Base-by-base conservation (phyloP, 2,329 filamentous ascomycete species). In the Aureobasidium lini region DNA sequence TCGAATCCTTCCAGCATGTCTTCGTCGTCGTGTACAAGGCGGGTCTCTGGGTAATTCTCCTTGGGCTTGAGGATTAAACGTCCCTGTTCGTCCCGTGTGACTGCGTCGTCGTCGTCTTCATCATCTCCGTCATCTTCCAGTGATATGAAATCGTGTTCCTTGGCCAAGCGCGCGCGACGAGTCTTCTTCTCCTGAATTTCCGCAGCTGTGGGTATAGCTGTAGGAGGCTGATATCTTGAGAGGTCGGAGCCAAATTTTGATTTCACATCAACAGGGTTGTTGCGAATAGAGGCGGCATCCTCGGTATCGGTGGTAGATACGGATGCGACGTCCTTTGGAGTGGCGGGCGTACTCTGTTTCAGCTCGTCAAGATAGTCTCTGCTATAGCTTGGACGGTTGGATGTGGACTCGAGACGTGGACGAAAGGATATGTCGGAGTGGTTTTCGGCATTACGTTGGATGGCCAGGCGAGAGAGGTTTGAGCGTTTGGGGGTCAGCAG, bases 1-100 rank as follows among this genome's bases (percentile, higher is more conserved):
- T 97, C 93, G 66, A 95, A 97, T 0, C 91, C 92, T 74, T 97
- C 94, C 39, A 89, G 89, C 0, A 96, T 81, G 68, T 97, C 90
- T 70, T 97, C 93, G 66, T 97, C 93, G 36, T 96, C 91, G 43
- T 81, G 83, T 6, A 91, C 82, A 1, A 97, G 80, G 1, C 93
- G 82, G 6, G 87, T 88, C 62, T 91, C 76, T 4, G 69, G 62
- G 36, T 84, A 81, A 64, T 87, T 84, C 66, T 86, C 84, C 64
- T 84, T 83, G 16, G 76, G 74, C 54, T 78, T 75, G 2, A 80
- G 69, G 1, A 82, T 74, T 61, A 80, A 62, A 61, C 71, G 64
- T 18, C 75, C 72, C 47, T 71, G 70, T 42, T 76, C 75, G 40
- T 79, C 76, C 8, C 64, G 63, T 63, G 65, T 70, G 10, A 72